A percentile compares a stretch with the other conserved stretches of the same genome.
phyloP scores from a whole-genome alignment of 2,329 filamentous ascomycete species.

The Cladosporium austrohemisphaericum region DNA sequence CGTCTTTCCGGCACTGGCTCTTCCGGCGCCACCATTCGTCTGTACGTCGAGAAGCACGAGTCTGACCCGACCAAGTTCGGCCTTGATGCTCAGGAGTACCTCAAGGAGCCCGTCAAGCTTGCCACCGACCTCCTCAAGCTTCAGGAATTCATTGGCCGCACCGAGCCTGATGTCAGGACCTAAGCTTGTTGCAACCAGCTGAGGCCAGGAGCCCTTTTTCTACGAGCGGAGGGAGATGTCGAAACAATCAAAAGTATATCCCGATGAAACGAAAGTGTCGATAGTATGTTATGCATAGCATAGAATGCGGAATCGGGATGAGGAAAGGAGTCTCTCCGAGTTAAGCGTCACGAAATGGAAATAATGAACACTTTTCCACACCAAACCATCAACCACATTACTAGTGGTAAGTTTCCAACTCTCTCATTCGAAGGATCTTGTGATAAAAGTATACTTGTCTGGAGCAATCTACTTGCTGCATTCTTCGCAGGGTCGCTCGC shows the following conservation, averaged over 20 bases:
- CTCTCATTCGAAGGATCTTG: no score
- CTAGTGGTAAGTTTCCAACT: no score
- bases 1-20: constrained; percentile 92
- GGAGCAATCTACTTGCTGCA: no score
- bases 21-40: constrained; percentile 89
- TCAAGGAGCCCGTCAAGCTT: constrained; percentile 83
- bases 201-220: no score
- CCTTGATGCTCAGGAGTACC: constrained; percentile 85
- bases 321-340: neutral
- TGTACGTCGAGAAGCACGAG: constrained; percentile 97
- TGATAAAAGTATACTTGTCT: no score
- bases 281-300: neutral
- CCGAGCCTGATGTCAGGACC: constrained; percentile 95
- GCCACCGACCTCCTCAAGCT: constrained; percentile 84
- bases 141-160: constrained; percentile 87
- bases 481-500: no score
- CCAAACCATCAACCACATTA: no score
- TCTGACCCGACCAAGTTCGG: constrained; percentile 72
- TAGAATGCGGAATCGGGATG: neutral
- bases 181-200: constrained; percentile 43
- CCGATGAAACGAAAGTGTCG: neutral
- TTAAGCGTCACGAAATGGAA: neutral
- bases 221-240: neutral
- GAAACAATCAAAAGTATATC: constrained; percentile 4
- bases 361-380: no score